Evolutionary conservation across 371 early-diverging fungal species (phyloP).

Genomic region (Polyrhizophydium stewartii): DNA sequence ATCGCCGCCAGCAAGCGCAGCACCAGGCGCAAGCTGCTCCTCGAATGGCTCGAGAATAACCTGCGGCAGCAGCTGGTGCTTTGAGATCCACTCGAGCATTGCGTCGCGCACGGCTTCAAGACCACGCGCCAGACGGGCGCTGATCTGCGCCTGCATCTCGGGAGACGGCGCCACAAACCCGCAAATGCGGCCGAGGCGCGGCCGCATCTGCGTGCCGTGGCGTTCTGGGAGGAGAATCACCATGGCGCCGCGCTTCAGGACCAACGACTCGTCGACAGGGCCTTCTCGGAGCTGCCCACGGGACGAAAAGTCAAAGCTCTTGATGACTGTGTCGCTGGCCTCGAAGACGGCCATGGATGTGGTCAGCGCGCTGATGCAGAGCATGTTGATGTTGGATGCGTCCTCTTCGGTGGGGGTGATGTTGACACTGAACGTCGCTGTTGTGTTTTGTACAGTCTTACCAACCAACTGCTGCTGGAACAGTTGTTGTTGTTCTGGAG

Average conservation of each 20-base stretch:
- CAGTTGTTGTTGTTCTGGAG: no score
- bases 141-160: background rate
- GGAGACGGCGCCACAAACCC: background rate
- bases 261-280: constrained; percentile 3
- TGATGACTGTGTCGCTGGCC: constrained; percentile 8
- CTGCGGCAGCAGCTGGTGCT: background rate
- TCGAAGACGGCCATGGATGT: background rate
- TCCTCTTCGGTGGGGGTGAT: background rate
- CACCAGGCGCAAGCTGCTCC: no score
- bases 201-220: background rate
- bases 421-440: no score
- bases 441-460: no score
- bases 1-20: no score
- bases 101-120: background rate
- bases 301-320: constrained; percentile 15
- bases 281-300: constrained; percentile 10
- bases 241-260: background rate
- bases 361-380: background rate
- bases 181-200: background rate
- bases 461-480: no score
- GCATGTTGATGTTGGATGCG: background rate
- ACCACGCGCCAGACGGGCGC: background rate
- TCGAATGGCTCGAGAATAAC: background rate
- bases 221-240: constrained; percentile 4
- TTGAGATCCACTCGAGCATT: background rate